phyloP scores from a whole-genome alignment of 2,329 filamentous ascomycete species.

The Aureobasidium sp. region DNA sequence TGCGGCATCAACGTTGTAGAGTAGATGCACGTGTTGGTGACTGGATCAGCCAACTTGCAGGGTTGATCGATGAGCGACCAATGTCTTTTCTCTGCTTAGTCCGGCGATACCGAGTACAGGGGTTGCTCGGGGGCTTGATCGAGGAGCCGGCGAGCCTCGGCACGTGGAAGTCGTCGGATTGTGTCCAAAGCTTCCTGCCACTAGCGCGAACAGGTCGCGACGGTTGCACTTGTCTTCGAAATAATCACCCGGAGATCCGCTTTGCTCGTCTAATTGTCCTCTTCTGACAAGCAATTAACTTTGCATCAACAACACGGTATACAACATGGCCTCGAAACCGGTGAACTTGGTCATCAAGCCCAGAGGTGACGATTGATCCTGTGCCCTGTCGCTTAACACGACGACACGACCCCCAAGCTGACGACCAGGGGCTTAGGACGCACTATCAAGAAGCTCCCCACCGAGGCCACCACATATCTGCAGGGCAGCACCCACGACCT shows the following conservation, averaged over 20 bases:
- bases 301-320: background rate
- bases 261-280: background rate
- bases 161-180: slow-evolving; percentile 4
- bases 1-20: background rate
- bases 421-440: slow-evolving; percentile 41
- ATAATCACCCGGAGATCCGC: background rate
- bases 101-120: background rate
- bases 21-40: background rate
- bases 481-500: slow-evolving; percentile 49
- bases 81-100: background rate
- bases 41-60: background rate
- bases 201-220: background rate
- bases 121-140: background rate
- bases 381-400: background rate
- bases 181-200: slow-evolving; percentile 3
- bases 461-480: slow-evolving; percentile 46
- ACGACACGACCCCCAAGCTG: background rate
- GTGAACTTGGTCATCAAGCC: slow-evolving; percentile 40
- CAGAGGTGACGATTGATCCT: slow-evolving; percentile 29
- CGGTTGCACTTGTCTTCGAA: background rate
- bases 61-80: background rate
- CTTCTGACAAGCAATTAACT: background rate
- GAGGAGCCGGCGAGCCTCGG: background rate
- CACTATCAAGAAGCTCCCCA: slow-evolving; percentile 55
- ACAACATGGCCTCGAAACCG: slow-evolving; percentile 32